Evolutionary conservation across 192 early-diverging fungal species (phyloP).

Genomic region (Umbelopsis isabellina): DNA sequence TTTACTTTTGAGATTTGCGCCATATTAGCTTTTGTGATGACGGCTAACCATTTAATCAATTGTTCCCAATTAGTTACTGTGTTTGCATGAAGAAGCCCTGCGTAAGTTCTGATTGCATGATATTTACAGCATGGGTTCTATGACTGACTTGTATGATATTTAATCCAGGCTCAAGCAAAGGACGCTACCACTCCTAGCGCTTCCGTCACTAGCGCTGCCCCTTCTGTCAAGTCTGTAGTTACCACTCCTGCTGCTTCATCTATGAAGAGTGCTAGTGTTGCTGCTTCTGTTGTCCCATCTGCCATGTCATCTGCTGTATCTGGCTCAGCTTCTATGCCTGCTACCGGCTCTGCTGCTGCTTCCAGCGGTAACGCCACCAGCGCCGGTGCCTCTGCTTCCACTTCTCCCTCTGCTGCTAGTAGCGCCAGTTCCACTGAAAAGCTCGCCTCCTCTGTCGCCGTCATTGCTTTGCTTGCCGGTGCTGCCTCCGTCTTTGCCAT

Average conservation of each 20-base stretch:
- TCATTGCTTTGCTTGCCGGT: slow-evolving; percentile 11
- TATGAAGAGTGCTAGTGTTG: neutral
- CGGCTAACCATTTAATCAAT: neutral
- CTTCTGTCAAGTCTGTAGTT: slow-evolving; percentile 28
- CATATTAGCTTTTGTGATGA: neutral
- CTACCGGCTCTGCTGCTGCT: neutral
- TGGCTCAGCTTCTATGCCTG: too few species aligned
- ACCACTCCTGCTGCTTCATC: slow-evolving; percentile 21
- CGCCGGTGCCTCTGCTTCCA: neutral
- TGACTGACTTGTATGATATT: neutral
- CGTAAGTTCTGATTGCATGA: neutral
- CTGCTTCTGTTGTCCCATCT: neutral
- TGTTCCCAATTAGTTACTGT: slow-evolving; percentile 19
- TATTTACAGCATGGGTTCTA: neutral
- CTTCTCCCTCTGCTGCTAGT: too few species aligned
- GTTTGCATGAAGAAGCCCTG: slow-evolving; percentile 29
- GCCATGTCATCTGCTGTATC: neutral
- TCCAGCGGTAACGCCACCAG: neutral
- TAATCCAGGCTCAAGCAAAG: neutral
- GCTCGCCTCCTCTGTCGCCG: slow-evolving; percentile 2
- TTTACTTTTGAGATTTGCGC: neutral
- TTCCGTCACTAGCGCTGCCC: slow-evolving; percentile 24
- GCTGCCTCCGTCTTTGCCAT: slow-evolving; percentile 7
- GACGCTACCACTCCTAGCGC: neutral
- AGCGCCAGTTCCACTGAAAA: neutral